Evolutionary conservation across 108 stramenopile genomes (phyloP), one percentile per base, ranked within the genome.

Genomic region (Asterionellopsis glacialis): DNA sequence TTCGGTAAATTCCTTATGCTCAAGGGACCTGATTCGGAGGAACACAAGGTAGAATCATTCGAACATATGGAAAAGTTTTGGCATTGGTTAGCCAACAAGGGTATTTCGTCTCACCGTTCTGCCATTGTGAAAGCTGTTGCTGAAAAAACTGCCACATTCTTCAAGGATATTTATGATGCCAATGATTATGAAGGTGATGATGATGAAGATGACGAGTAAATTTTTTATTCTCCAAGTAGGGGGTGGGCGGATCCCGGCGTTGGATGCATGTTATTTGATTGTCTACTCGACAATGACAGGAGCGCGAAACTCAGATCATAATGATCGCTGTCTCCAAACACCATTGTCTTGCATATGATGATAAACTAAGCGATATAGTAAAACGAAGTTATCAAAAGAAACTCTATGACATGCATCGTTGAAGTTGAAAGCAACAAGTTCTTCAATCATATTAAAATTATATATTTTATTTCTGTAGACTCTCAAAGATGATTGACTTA

Each of bases 21-120:
- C 68, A 96, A 95, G 60, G 95, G 93, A 24, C 91, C 93, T 13
- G 94, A 90, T 51, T 22, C 61, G 11, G 75, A 72, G 0, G 83
- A 61, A n/a, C 59, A 80, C 51, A 76, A 77, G 55, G 84, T 95
- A 19, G 87, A 84, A 55, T 81, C 76, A 26, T 63, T 90, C 33
- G 95, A 97, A 64, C 98, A 97, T 68, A 93, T 85, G 33, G 90
- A 98, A 73, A 87, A 89, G 58, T 95, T 98, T 58, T 98, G 95
- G 94, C 72, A 79, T 43, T 98, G 75, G 75, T 80, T 98, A 44
- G 76, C 93, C 65, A 65, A 76, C 39, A 84, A 82, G 70, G 95
- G 94, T 12, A 95, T 96, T 64, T 67, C 75, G 23, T 64, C 92
- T 1, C 85, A 95, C 71, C 82, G 98, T 14, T 90, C 92, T 13